Evolutionary conservation across 1,284 basidiomycete species (phyloP), one percentile per base, ranked within the genome.

Genomic region (Prillingera fragicola): DNA sequence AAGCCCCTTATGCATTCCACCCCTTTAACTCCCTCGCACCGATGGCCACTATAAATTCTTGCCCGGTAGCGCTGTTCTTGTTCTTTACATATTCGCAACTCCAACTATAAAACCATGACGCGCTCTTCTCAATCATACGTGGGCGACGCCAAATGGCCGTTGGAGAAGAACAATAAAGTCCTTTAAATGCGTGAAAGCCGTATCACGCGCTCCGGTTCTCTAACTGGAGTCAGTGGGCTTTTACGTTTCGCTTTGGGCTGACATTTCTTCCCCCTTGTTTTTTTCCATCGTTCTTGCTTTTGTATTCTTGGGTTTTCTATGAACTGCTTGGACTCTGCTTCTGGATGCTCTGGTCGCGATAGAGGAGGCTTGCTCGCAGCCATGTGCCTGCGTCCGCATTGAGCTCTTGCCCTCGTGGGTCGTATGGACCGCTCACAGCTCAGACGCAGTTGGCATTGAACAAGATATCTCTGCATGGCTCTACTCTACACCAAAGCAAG

Each of bases 191-290:
- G 45, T 55, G 52, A 50, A 33, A 45, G 39, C 34, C 38, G 46
- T n/a, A 26, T 33, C 50, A 34, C 42, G 35, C n/a, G 28, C 35
- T 14, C 19, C 35, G n/a, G 34, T 43, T 51, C 45, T 41, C 44
- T 33, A 32, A 18, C 33, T 27, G 38, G 34, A n/a, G 38, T 23
- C 36, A 33, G 29, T 29, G 50, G 50, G 40, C 37, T 23, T 34
- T 41, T 55, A 45, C 47, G 64, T 62, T 69, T 69, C 66, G 66
- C 66, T 69, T 69, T 56, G 53, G 65, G 65, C 64, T 24, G 18
- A 69, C 59, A 69, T 42, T 29, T 40, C 12, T 17, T 22, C 21
- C 32, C n/a, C 14, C 9, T n/a, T 23, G 8, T 39, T 7, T 4
- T 26, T 38, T 9, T n/a, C n/a, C n/a, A n/a, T n/a, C n/a, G n/a